Conservation (phyloP, 106 monocot genomes). For the Acorus calamus region DNA sequence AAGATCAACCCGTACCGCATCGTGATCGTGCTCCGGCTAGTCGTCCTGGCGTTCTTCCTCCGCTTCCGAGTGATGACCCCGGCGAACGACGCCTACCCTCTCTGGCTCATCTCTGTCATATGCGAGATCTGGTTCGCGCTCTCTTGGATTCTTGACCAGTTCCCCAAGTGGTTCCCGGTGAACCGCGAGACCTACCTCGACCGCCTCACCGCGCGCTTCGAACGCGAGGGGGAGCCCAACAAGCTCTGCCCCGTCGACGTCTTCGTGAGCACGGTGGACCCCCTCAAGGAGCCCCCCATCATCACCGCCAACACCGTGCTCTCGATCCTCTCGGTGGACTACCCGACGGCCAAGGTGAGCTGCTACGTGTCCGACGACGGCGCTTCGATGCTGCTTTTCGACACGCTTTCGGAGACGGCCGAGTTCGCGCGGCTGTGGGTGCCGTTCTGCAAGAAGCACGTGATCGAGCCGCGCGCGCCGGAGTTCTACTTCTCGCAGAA, state of each 20-base stretch:
- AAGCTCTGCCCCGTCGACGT: constrained; percentile 62
- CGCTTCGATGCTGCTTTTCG: constrained; percentile 87
- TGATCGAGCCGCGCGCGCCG: constrained; percentile 75
- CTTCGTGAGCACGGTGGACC: constrained; percentile 92
- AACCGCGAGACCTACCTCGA: constrained; percentile 84
- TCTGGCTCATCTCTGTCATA: constrained; percentile 89
- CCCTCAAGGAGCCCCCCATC: constrained; percentile 92
- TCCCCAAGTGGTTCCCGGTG: constrained; percentile 91
- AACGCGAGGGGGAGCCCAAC: constrained; percentile 49
- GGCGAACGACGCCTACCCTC: constrained; percentile 63
- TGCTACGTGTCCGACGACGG: constrained; percentile 97
- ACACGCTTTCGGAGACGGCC: constrained; percentile 74
- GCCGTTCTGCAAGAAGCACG: constrained; percentile 85
- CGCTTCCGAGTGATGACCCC: constrained; percentile 80
- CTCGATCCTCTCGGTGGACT: constrained; percentile 78
- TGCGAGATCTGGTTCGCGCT: constrained; percentile 98
- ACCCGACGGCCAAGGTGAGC: constrained; percentile 76
- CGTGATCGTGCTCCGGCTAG: constrained; percentile 73
- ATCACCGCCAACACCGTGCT: constrained; percentile 95
- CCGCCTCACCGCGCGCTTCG: constrained; percentile 76
- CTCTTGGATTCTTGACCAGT: constrained; percentile 96
- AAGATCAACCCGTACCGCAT: constrained; percentile 90
- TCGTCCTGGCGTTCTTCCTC: constrained; percentile 76
- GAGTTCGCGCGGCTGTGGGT: constrained; percentile 92
- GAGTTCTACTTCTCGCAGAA: constrained; percentile 96